Base-by-base conservation (phyloP, 2,329 filamentous ascomycete genomes). In the Aspergillus novofumigatus region DNA sequence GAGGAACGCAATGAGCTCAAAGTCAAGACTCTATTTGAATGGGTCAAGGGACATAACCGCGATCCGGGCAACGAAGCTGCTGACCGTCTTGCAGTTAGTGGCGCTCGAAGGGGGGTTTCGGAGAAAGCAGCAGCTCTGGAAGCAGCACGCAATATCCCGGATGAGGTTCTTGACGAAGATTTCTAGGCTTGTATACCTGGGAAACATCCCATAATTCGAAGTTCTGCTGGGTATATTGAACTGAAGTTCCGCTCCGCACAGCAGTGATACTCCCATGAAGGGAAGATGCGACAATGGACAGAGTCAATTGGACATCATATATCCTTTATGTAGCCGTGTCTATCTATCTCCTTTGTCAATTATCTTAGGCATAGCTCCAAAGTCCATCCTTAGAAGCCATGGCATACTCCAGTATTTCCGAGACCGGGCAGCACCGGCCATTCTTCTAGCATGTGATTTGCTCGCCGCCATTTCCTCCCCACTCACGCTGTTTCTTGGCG, bases 41-140 rank as follows among this genome's bases (percentile, higher is more conserved):
- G 92, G 92, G 86, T 97, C 49, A 96, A 96, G 75, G 94, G 92
- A 0, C 94, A 99, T 71, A 82, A 81, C 26, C 80, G 80, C 48
- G 80, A 91, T 63, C 73, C 77, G 3, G 92, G 93, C 1, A 97
- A 97, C 67, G 80, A 85, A 48, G 89, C 86, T 11, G 94, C 94
- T 1, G 93, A 97, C 78, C 74, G 73, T 59, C 77, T 97, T 59
- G 92, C 92, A 1, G 87, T 91, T 35, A 78, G 79, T 55, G 89
- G 86, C 1, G 87, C 89, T 20, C 77, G 76, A 41, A 69, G 65
- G 54, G 75, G 69, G 8, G 65, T 69, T 7, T 64, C 64, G 11
- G 67, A 69, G 52, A 69, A 71, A 55, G 66, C 61, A 29, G 62
- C 65, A 44, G 68, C 64, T 6, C 52, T 68, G 44, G 62, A 65